These are phyloP conservation scores for Saccharomycopsis schoenii DNA, from an alignment of 805 yeast genomes.

Conservation along the genomic window DNA sequence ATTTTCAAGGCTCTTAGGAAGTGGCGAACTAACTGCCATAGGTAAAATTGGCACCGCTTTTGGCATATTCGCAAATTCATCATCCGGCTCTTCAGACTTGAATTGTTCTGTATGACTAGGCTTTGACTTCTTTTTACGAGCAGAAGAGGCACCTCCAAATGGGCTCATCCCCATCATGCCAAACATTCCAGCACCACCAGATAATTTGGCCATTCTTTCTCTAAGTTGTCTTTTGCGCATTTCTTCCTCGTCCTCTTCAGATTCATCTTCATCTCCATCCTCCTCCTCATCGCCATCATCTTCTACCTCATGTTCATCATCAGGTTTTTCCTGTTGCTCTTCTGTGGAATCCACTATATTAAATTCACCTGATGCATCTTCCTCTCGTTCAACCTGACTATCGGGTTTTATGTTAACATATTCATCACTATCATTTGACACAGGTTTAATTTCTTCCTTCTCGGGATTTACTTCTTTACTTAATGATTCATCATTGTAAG, in stretches of 20 bases:
- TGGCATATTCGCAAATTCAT: constrained; percentile 2
- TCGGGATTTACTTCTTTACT: background rate
- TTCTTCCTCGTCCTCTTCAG: constrained; percentile 14
- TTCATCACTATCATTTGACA: background rate
- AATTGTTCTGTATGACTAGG: background rate
- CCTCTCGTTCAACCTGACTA: background rate
- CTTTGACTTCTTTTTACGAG: constrained; percentile 7
- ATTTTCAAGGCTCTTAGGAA: background rate
- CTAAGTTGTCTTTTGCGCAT: constrained; percentile 14
- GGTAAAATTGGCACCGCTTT: constrained; percentile 16
- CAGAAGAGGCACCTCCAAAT: constrained; percentile 13
- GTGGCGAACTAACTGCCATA: background rate
- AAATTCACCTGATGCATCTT: background rate
- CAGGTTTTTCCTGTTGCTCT: constrained; percentile 16
- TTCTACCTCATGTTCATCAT: constrained; percentile 12
- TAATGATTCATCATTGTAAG: background rate
- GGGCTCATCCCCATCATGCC: constrained; percentile 25
- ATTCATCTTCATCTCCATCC: constrained; percentile 18
- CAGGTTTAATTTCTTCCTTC: background rate
- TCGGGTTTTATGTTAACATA: background rate
- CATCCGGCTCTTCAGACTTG: constrained; percentile 1
- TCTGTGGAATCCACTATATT: background rate
- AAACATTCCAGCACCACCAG: constrained; percentile 19
- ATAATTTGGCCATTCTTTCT: constrained; percentile 17
- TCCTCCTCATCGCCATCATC: constrained; percentile 19